Conservation (phyloP, 1,284 basidiomycete genomes). For the Trichosporon sp. region DNA sequence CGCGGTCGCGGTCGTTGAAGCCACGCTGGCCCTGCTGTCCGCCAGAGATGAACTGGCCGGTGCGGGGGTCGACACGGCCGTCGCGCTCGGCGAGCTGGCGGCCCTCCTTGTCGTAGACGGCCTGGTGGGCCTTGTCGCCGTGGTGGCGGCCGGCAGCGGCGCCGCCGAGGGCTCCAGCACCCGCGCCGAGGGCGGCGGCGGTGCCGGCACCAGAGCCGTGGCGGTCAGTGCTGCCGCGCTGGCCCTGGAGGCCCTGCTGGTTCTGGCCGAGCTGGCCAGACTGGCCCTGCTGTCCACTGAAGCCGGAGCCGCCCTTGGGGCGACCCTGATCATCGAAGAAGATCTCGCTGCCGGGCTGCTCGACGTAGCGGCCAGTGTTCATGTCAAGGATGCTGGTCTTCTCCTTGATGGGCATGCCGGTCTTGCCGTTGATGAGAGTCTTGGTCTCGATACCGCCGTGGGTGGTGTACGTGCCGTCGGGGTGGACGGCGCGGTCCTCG, state of each 20-base stretch:
- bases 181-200: background rate
- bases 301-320: background rate
- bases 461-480: conserved; percentile 1
- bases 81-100: background rate
- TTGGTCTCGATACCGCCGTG: background rate
- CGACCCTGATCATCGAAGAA: background rate
- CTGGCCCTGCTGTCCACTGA: background rate
- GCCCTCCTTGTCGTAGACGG: conserved; percentile 1
- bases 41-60: background rate
- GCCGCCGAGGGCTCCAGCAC: background rate
- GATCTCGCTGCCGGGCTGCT: conserved; percentile 1
- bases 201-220: background rate
- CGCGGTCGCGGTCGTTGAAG: background rate
- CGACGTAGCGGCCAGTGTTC: background rate
- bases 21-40: background rate
- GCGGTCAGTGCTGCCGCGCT: background rate
- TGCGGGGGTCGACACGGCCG: background rate
- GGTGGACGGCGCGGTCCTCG: conserved; percentile 1
- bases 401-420: background rate
- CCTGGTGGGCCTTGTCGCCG: conserved; percentile 1
- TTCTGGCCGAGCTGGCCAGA: background rate
- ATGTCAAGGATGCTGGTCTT: background rate
- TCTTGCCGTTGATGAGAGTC: conserved; percentile 1
- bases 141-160: background rate
- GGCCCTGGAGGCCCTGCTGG: background rate